phyloP scores from a whole-genome alignment of 169 alveolate genomes.

The Plasmodium malariae region DNA sequence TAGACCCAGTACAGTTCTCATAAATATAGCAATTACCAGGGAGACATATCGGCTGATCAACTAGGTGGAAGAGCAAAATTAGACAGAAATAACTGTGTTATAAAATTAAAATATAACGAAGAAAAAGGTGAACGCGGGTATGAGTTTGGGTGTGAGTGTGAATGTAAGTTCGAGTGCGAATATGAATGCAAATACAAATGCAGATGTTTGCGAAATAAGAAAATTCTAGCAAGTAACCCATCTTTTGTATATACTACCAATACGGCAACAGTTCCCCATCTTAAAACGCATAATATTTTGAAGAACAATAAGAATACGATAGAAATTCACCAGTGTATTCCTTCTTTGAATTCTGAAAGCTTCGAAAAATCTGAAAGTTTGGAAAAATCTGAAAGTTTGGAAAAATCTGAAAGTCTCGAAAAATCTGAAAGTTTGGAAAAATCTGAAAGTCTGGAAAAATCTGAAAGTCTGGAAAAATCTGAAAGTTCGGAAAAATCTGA shows the following conservation, averaged over 20 bases:
- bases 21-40: neutral
- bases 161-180: no score
- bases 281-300: slow-evolving; percentile 40
- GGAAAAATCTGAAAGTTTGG: neutral
- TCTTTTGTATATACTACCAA: neutral
- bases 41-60: no score
- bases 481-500: neutral
- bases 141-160: no score
- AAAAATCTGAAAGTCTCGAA: no score
- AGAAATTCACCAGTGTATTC: slow-evolving; percentile 48
- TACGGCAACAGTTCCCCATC: slow-evolving; percentile 1
- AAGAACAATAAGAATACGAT: slow-evolving; percentile 24
- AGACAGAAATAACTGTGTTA: neutral
- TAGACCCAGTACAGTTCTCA: slow-evolving; percentile 40
- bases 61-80: no score
- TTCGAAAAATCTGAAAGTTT: neutral
- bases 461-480: no score
- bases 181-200: no score
- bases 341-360: slow-evolving; percentile 18
- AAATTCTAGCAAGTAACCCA: neutral
- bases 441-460: neutral
- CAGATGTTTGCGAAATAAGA: slow-evolving; percentile 10
- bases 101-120: neutral
- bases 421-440: neutral
- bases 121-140: neutral